Conservation (phyloP, 2,329 filamentous ascomycete genomes). For the Alternaria incomplexa region DNA sequence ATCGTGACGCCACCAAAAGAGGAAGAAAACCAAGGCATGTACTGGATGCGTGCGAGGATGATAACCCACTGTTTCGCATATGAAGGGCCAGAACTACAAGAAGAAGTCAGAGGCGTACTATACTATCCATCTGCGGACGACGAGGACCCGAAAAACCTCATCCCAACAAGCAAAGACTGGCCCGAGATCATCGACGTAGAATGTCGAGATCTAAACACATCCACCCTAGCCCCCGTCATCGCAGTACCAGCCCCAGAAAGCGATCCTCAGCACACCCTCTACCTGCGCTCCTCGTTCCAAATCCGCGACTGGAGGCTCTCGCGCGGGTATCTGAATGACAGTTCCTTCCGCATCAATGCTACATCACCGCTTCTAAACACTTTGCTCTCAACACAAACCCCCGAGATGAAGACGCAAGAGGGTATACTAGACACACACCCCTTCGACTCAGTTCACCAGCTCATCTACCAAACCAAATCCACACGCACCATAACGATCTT, state of each 20-base stretch:
- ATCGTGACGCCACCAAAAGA: slow-evolving; percentile 60
- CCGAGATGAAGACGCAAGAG: not conserved
- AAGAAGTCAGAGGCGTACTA: slow-evolving; percentile 59
- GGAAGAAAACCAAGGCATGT: slow-evolving; percentile 29
- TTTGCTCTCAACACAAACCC: slow-evolving; percentile 57
- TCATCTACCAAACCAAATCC: slow-evolving; percentile 38
- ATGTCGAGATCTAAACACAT: slow-evolving; percentile 60
- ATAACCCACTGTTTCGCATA: slow-evolving; percentile 65
- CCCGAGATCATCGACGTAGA: slow-evolving; percentile 55
- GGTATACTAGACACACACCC: slow-evolving; percentile 16
- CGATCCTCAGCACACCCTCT: slow-evolving; percentile 58
- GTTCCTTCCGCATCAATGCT: slow-evolving; percentile 59
- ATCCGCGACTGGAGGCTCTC: slow-evolving; percentile 65
- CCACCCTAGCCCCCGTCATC: slow-evolving; percentile 54
- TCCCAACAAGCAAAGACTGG: slow-evolving; percentile 58
- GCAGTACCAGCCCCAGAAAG: slow-evolving; percentile 51
- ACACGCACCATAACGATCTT: slow-evolving; percentile 43
- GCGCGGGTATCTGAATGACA: slow-evolving; percentile 65
- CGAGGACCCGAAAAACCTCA: not conserved
- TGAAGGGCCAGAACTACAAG: slow-evolving; percentile 53
- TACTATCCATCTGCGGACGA: slow-evolving; percentile 46
- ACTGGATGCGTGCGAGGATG: slow-evolving; percentile 64
- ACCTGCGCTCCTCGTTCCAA: slow-evolving; percentile 64
- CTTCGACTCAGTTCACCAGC: slow-evolving; percentile 28
- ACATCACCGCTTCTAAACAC: slow-evolving; percentile 59